These are phyloP conservation scores for Fomitopsis pinicola DNA, from an alignment of 1,284 basidiomycete species.

Conservation along the genomic window DNA sequence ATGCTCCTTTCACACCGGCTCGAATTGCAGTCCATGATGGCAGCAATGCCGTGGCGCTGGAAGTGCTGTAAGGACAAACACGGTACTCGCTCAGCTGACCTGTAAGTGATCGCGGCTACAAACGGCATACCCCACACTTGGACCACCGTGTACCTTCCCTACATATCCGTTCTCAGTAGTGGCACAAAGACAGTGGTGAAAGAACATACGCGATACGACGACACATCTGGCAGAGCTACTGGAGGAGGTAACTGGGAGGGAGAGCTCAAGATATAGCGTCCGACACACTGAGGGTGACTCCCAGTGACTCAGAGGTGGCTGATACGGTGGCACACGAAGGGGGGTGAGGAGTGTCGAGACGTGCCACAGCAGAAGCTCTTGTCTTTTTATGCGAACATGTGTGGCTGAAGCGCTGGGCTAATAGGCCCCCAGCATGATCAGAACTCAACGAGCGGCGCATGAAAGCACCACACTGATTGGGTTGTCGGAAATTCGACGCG, in stretches of 20 bases:
- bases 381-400: constrained; percentile 20
- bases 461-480: constrained; percentile 19
- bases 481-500: constrained; percentile 15
- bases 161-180: constrained; percentile 13
- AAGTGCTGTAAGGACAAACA: constrained; percentile 65
- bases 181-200: not conserved
- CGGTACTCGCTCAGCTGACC: constrained; percentile 18
- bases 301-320: not conserved
- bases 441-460: constrained; percentile 20
- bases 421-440: constrained; percentile 18
- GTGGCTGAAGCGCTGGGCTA: constrained; percentile 17
- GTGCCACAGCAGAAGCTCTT: constrained; percentile 4
- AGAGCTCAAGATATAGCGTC: not conserved
- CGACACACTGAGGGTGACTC: not conserved
- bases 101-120: constrained; percentile 5
- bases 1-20: constrained; percentile 58
- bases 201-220: constrained; percentile 33
- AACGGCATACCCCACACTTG: constrained; percentile 50
- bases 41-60: constrained; percentile 63
- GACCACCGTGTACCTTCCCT: constrained; percentile 72
- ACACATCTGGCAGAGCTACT: constrained; percentile 25
- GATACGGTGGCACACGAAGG: constrained; percentile 5
- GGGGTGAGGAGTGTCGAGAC: constrained; percentile 8
- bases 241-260: not conserved
- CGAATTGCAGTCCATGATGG: constrained; percentile 66